A percentile compares a stretch with the other conserved stretches of the same genome.
These are phyloP conservation scores for Avena insularis DNA, from an alignment of 176 grass and related monocot species.

Conservation along the genomic window DNA sequence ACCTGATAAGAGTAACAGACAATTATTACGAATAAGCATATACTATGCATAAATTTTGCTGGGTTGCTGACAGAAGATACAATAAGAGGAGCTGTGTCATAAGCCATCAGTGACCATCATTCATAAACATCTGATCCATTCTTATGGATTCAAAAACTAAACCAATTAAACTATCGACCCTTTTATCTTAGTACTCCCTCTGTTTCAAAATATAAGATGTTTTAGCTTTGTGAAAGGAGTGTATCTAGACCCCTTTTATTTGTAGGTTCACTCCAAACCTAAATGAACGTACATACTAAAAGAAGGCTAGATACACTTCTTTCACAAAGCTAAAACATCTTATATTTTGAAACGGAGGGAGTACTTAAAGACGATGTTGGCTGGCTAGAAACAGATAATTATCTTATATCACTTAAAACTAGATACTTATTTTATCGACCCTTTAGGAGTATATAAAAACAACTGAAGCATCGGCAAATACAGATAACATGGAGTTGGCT, in stretches of 20 bases:
- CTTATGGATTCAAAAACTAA: constrained; percentile 9
- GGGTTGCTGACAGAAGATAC: neutral
- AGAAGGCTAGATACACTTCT: too few species aligned
- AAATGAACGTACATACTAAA: too few species aligned
- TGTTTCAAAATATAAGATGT: too few species aligned
- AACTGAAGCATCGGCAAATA: neutral
- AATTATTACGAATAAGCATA: constrained; percentile 38
- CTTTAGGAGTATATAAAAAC: neutral
- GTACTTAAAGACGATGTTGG: neutral
- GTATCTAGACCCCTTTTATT: too few species aligned
- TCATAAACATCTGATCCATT: neutral
- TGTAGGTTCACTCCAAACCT: too few species aligned
- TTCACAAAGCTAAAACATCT: too few species aligned
- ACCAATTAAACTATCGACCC: neutral
- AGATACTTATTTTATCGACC: neutral
- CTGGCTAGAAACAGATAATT: constrained; percentile 15
- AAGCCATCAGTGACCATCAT: neutral
- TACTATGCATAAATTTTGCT: neutral
- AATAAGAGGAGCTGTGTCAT: neutral
- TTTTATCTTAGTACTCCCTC: neutral
- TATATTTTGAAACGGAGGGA: too few species aligned
- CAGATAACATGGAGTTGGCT: neutral
- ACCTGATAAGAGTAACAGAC: constrained; percentile 65
- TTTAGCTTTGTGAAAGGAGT: too few species aligned
- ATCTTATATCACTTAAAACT: neutral